A percentile compares a stretch with the other conserved stretches of the same genome.
These are phyloP conservation scores for Lithospermum erythrorhizon DNA, from an alignment of 257 asterid genomes.

Conservation along the genomic window DNA sequence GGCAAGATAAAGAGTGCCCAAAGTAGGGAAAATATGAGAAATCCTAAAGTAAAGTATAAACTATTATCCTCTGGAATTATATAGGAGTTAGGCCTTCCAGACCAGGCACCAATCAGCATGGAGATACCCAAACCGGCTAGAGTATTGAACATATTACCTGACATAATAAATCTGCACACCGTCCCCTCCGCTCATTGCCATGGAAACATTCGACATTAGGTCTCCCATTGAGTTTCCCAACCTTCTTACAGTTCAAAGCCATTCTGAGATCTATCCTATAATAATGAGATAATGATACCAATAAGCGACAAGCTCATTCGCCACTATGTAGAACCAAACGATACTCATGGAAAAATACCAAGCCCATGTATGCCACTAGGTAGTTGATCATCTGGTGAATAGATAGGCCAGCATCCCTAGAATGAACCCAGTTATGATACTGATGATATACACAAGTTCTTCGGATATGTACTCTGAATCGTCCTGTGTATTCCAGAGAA, in stretches of 20 bases:
- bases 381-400: conserved; percentile 36
- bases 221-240: conserved; percentile 96
- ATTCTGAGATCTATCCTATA: conserved; percentile 38
- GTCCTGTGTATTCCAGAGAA: conserved; percentile 36
- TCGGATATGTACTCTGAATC: conserved; percentile 4
- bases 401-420: conserved; percentile 43
- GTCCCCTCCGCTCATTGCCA: conserved; percentile 47
- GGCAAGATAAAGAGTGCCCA: conserved; percentile 68
- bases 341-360: conserved; percentile 74
- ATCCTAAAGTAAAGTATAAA: conserved; percentile 59
- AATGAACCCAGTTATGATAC: conserved; percentile 22
- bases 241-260: conserved; percentile 78
- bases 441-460: conserved; percentile 17
- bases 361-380: conserved; percentile 54
- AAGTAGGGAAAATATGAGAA: conserved; percentile 35
- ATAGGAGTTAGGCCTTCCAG: conserved; percentile 34
- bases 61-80: conserved; percentile 42
- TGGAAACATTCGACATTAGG: conserved; percentile 62
- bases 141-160: conserved; percentile 85
- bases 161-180: conserved; percentile 75
- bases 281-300: conserved; percentile 49
- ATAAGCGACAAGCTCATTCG: conserved; percentile 69
- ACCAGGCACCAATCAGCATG: conserved; percentile 57
- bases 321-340: conserved; percentile 68
- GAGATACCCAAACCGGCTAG: conserved; percentile 68